These are phyloP conservation scores for Cyberlindnera suaveolens DNA, from an alignment of 805 yeast species.

Conservation along the genomic window DNA sequence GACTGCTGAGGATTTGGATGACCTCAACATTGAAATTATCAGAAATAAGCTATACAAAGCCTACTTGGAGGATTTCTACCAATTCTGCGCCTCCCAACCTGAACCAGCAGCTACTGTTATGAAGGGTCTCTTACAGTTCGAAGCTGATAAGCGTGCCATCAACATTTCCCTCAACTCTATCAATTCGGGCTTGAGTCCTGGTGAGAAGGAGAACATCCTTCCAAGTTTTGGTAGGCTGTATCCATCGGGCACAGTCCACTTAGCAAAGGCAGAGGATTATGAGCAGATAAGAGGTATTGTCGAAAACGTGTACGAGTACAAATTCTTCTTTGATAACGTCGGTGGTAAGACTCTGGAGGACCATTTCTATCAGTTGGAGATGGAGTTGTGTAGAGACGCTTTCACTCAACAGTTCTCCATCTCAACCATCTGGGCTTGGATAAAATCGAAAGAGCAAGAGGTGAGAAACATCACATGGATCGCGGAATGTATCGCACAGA, in stretches of 20 bases:
- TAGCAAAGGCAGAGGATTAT: conserved; percentile 75
- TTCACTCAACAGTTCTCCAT: conserved; percentile 95
- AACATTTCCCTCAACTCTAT: conserved; percentile 89
- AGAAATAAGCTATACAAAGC: conserved; percentile 90
- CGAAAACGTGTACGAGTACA: conserved; percentile 60
- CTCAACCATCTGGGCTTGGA: conserved; percentile 93
- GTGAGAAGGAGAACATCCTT: conserved; percentile 63
- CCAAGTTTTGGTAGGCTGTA: conserved; percentile 81
- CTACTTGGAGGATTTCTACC: conserved; percentile 79
- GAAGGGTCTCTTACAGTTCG: conserved; percentile 74
- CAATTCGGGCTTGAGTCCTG: conserved; percentile 70
- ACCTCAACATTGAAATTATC: conserved; percentile 89
- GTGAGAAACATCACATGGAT: conserved; percentile 98
- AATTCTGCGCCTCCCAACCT: conserved; percentile 55
- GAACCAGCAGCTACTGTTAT: conserved; percentile 81
- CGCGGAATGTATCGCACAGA: conserved; percentile 98
- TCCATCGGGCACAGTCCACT: conserved; percentile 56
- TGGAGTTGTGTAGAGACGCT: conserved; percentile 87
- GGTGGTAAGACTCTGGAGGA: conserved; percentile 74
- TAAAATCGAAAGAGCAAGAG: conserved; percentile 94
- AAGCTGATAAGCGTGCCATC: conserved; percentile 91
- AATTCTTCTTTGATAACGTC: conserved; percentile 43
- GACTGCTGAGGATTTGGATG: conserved; percentile 84
- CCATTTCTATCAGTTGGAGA: conserved; percentile 87
- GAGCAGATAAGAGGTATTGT: conserved; percentile 72